Base-by-base conservation (phyloP, 2,329 filamentous ascomycete species). In the Pseudocercospora macadamiae region DNA sequence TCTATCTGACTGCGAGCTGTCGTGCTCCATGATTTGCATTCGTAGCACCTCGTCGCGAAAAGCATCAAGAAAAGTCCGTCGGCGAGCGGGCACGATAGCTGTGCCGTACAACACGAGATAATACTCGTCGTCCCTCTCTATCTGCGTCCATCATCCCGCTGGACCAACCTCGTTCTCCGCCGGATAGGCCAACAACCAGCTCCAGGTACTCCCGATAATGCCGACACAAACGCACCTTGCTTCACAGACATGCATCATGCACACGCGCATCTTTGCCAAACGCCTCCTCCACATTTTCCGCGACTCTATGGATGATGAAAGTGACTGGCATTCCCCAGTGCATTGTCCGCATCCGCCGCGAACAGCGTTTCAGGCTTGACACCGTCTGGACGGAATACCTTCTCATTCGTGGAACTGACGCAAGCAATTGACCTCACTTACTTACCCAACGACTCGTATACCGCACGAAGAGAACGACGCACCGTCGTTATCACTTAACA, bases 1-100 rank as follows among this genome's bases (percentile, higher is more conserved):
- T 44, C 39, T 44, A 4, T 3, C 18, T 42, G 21, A 14, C 39
- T 21, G 4, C 16, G 23, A 44, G 23, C 53, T 55, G 52, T 55
- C 57, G 56, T 54, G 55, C 44, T 47, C 54, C 45, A 51, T 52
- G 44, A 26, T 54, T 26, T 42, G 52, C 19, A 25, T 39, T 53
- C 21, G 51, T 51, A 42, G 47, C 47, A 39, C 30, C 45, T 48
- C 26, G 47, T 37, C 53, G 57, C 57, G 57, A 56, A 52, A 60
- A 56, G 21, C 30, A 48, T 18, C 55, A 23, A 47, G 25, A 32
- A 56, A 56, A 52, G 54, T 55, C 57, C 53, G 53, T 56, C 26
- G 57, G n/a, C 32, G 19, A 21, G 21, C 48, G 9, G 28, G 18
- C 10, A 36, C 28, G 19, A 39, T 42, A 52, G 21, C 49, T 37